Percentiles rank a stretch among this genome's conserved stretches.
These are phyloP conservation scores for Geranium brycei DNA, from an alignment of 345 rosid genomes.

Conservation along the genomic window DNA sequence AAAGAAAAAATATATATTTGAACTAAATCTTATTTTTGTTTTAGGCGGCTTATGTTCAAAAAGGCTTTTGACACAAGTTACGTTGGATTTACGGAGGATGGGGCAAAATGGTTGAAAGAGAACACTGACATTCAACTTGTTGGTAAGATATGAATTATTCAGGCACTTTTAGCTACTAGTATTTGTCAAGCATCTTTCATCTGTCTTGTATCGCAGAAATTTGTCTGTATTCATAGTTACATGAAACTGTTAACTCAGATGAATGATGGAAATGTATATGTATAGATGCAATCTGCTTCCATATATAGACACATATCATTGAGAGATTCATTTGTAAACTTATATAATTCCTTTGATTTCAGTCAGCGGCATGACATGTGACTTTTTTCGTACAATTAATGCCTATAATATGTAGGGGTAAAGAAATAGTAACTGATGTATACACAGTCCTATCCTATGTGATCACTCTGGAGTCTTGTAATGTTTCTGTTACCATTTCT, in stretches of 20 bases:
- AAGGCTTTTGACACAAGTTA: conserved; percentile 26
- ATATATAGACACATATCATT: neutral
- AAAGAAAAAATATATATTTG: neutral
- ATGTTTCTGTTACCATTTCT: neutral
- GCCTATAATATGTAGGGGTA: neutral
- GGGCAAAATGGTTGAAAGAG: conserved; percentile 32
- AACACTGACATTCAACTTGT: conserved; percentile 32
- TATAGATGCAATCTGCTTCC: neutral
- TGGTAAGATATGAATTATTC: conserved; percentile 15
- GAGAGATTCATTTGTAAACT: neutral
- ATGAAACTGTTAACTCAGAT: too few species aligned
- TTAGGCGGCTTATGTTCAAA: conserved; percentile 27
- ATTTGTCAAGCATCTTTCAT: neutral
- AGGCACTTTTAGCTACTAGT: neutral
- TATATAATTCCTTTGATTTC: neutral
- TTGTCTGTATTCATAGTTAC: too few species aligned
- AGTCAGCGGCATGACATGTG: too few species aligned
- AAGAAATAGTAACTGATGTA: neutral
- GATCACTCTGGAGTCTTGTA: neutral
- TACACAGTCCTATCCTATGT: too few species aligned
- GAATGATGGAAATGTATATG: neutral
- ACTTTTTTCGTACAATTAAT: neutral
- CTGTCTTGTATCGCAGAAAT: too few species aligned
- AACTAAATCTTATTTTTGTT: neutral
- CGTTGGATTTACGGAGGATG: conserved; percentile 24